These are phyloP conservation scores for Ceratocystiopsis minuta DNA, from an alignment of 2,329 filamentous ascomycete genomes.

Conservation along the genomic window DNA sequence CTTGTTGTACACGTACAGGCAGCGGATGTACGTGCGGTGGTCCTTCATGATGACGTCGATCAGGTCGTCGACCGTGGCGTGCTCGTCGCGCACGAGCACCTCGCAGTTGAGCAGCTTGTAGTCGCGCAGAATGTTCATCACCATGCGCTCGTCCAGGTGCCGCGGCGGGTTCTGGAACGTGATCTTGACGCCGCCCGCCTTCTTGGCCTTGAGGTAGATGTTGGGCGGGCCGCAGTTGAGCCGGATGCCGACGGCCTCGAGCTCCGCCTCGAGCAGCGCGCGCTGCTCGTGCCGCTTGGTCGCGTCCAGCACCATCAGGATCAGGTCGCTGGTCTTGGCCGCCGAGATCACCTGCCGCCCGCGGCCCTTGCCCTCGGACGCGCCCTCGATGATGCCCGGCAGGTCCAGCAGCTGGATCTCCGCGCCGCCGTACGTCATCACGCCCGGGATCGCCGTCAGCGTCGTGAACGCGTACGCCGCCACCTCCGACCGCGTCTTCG, in stretches of 20 bases:
- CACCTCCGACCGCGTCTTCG: constrained; percentile 90
- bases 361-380: constrained; percentile 85
- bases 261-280: constrained; percentile 70
- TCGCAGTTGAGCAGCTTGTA: constrained; percentile 99
- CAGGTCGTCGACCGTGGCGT: constrained; percentile 91
- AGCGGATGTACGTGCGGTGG: constrained; percentile 89
- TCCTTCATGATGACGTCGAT: constrained; percentile 99
- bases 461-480: constrained; percentile 96
- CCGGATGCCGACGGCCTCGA: constrained; percentile 88
- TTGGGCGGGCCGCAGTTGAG: constrained; percentile 91
- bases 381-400: constrained; percentile 95
- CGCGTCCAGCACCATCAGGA: constrained; percentile 91
- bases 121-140: constrained; percentile 92
- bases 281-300: constrained; percentile 93
- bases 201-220: constrained; percentile 92
- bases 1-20: constrained; percentile 98
- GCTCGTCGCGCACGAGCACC: constrained; percentile 84
- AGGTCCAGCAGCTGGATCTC: constrained; percentile 97
- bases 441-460: constrained; percentile 88
- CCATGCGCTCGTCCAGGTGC: constrained; percentile 87
- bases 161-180: constrained; percentile 85
- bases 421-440: constrained; percentile 91
- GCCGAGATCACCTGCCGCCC: constrained; percentile 94
- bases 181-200: constrained; percentile 96
- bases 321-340: constrained; percentile 93